Percentiles rank a stretch among this genome's conserved stretches.
Evolutionary conservation across 2,329 filamentous ascomycete species (phyloP).

Genomic region (Penicillium sp.): DNA sequence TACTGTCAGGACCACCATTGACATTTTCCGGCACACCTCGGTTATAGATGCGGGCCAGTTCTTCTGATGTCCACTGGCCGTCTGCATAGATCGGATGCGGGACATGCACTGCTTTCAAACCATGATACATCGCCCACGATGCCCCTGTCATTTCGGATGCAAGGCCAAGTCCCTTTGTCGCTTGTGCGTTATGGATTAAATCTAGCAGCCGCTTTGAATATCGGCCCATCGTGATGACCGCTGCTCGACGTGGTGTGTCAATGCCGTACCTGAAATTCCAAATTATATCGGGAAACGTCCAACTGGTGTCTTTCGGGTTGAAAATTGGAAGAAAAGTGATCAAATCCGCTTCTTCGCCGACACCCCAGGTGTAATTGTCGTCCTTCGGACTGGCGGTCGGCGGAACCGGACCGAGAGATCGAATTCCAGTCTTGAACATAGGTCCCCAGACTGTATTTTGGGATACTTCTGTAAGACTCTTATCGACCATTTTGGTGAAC

Average conservation of each 20-base stretch:
- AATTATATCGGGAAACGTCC: slow-evolving; percentile 25
- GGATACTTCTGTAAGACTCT: slow-evolving; percentile 18
- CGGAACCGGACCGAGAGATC: slow-evolving; percentile 28
- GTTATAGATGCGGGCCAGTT: slow-evolving; percentile 61
- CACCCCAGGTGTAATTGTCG: slow-evolving; percentile 30
- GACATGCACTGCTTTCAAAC: slow-evolving; percentile 74
- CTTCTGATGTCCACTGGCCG: slow-evolving; percentile 58
- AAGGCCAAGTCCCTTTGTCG: slow-evolving; percentile 73
- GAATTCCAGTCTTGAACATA: slow-evolving; percentile 23
- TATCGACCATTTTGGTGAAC: slow-evolving; percentile 67
- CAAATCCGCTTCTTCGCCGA: slow-evolving; percentile 28
- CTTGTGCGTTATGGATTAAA: slow-evolving; percentile 72
- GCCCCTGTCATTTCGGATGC: slow-evolving; percentile 76
- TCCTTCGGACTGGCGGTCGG: slow-evolving; percentile 20
- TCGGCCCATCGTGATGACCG: slow-evolving; percentile 28
- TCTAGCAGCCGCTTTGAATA: slow-evolving; percentile 25
- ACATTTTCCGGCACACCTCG: slow-evolving; percentile 56
- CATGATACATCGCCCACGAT: slow-evolving; percentile 72
- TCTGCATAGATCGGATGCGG: slow-evolving; percentile 63
- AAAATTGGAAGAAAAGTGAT: slow-evolving; percentile 28
- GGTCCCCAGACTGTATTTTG: slow-evolving; percentile 31
- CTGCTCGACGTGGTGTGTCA: slow-evolving; percentile 22
- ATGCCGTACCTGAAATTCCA: slow-evolving; percentile 26
- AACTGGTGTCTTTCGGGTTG: slow-evolving; percentile 24
- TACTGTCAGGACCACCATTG: slow-evolving; percentile 49